Evolutionary conservation across 2,329 filamentous ascomycete species (phyloP), one percentile per base, ranked within the genome.

Genomic region (Nothomitra cinnamomea): DNA sequence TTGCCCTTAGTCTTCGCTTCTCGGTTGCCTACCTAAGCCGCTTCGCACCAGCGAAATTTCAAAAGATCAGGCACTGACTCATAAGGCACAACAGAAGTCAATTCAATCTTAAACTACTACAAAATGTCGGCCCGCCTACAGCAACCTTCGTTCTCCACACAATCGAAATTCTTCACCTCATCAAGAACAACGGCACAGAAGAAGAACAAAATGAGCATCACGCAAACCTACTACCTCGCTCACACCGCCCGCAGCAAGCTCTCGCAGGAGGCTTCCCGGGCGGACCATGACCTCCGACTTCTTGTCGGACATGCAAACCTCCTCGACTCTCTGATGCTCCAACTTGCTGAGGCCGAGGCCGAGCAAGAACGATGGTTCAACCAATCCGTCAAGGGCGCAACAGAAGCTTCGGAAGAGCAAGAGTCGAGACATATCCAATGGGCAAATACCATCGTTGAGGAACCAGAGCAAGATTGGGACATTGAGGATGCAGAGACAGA

Each of bases 361-460:
- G 88, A 95, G 69, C 92, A 96, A 71, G 90, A 96, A 71, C 83
- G 80, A 60, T 95, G 89, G 89, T 96, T 95, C 82, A 94, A 95
- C 79, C 84, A 88, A 69, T 92, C 87, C 57, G 86, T 95, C 69
- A 82, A 79, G 66, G 85, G 83, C 64, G 85, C 85, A 61, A 74
- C 75, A 65, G 76, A 69, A 64, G 60, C 67, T 28, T 54, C 61
- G 55, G 62, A 62, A 61, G 63, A 65, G 56, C 62, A 58, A 25
- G 55, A 59, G 60, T 66, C 72, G 58, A 79, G 78, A 67, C 86
- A 86, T 71, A 80, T 94, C 61, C 84, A 90, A 74, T 95, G 87
- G 87, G 85, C 86, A 63, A 86, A 94, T 67, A 75, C 78, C 54
- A 77, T 89, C 58, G 75, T 78, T 56, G 85, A 89, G 68, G 82